Evolutionary conservation across 192 early-diverging fungal genomes (phyloP).

Genomic region (Backusella morwellensis): DNA sequence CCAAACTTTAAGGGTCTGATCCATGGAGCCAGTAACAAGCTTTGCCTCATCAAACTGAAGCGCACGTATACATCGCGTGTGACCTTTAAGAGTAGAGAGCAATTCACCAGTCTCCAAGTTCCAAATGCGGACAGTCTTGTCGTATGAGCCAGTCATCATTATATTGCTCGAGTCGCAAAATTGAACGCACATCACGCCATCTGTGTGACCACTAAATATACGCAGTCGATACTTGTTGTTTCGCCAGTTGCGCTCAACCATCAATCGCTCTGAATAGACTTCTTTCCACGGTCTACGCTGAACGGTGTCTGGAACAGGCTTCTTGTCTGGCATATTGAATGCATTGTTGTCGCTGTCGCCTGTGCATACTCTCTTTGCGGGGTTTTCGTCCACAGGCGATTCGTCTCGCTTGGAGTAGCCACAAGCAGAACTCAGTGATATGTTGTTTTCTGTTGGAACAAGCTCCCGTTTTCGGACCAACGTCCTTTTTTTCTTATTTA

Average conservation of each 20-base stretch:
- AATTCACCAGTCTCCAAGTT: constrained; percentile 82
- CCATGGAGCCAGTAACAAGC: constrained; percentile 91
- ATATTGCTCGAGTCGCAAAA: constrained; percentile 71
- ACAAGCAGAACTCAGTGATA: constrained; percentile 15
- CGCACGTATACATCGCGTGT: constrained; percentile 81
- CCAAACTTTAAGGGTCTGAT: constrained; percentile 92
- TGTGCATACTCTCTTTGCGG: not conserved
- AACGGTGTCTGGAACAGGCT: constrained; percentile 1
- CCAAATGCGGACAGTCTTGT: constrained; percentile 87
- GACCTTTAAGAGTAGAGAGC: constrained; percentile 78
- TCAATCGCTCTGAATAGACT: constrained; percentile 89
- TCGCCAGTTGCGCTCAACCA: constrained; percentile 95
- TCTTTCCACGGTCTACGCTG: constrained; percentile 87
- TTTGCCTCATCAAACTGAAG: constrained; percentile 95
- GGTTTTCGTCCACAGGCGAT: not conserved
- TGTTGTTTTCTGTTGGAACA: constrained; percentile 22
- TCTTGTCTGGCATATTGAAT: not conserved
- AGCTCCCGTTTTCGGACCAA: not conserved
- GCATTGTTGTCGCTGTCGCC: not conserved
- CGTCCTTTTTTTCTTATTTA: constrained; percentile 56
- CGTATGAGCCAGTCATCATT: constrained; percentile 87
- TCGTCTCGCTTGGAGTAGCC: constrained; percentile 6
- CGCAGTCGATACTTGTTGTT: constrained; percentile 67
- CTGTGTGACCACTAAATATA: constrained; percentile 76
- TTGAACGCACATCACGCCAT: constrained; percentile 89